Evolutionary conservation across 2,329 filamentous ascomycete species (phyloP).

Genomic region (Fusarium equiseti): DNA sequence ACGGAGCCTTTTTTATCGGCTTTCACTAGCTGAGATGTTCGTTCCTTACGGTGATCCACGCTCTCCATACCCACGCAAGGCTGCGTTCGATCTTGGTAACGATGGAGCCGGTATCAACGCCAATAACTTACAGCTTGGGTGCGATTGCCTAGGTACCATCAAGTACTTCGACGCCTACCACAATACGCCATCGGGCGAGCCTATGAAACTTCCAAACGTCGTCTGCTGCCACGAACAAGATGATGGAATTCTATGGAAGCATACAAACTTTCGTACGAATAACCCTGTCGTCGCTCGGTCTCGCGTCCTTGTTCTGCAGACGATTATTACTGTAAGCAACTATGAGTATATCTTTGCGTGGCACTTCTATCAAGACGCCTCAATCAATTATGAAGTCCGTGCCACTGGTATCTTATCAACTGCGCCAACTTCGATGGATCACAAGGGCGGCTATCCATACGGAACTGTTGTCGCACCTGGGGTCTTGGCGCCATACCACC

Average conservation of each 20-base stretch:
- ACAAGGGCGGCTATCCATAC: conserved; percentile 62
- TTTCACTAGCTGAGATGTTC: conserved; percentile 75
- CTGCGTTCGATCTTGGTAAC: conserved; percentile 77
- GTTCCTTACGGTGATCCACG: conserved; percentile 69
- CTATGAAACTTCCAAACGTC: conserved; percentile 51
- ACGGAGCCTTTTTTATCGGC: conserved; percentile 71
- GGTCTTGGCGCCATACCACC: conserved; percentile 70
- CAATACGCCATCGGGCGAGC: conserved; percentile 49
- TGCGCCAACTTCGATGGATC: conserved; percentile 64
- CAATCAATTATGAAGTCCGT: conserved; percentile 50
- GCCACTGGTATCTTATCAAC: conserved; percentile 60
- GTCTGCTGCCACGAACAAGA: conserved; percentile 55
- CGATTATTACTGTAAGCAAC: conserved; percentile 72
- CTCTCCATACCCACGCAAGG: conserved; percentile 71
- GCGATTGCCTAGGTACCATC: conserved; percentile 67
- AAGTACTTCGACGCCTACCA: conserved; percentile 54
- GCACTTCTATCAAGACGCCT: conserved; percentile 66
- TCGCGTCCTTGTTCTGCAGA: conserved; percentile 69
- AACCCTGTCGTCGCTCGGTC: conserved; percentile 67
- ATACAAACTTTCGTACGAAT: conserved; percentile 69
- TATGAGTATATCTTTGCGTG: conserved; percentile 67
- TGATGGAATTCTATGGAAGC: conserved; percentile 71
- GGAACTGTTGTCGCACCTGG: conserved; percentile 73
- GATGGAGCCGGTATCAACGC: conserved; percentile 73
- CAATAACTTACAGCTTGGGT: conserved; percentile 75